A percentile compares a stretch with the other conserved stretches of the same genome.
These are phyloP conservation scores for Starmerella tilneyi DNA, from an alignment of 805 yeast genomes.

Conservation along the genomic window DNA sequence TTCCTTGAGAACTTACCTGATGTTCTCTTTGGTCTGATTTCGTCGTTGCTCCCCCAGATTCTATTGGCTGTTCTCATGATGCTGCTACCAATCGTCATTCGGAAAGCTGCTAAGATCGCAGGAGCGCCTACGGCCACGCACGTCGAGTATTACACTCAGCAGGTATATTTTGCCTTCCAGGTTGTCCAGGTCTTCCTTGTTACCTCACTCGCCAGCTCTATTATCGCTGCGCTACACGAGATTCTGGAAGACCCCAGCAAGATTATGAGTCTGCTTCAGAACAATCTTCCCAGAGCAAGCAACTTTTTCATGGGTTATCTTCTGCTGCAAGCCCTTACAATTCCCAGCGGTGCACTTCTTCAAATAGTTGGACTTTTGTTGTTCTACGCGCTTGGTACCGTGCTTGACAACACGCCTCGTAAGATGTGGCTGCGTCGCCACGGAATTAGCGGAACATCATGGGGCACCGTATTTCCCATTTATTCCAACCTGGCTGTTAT, in stretches of 20 bases:
- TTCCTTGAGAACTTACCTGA: slow-evolving; percentile 69
- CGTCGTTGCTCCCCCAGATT: slow-evolving; percentile 78
- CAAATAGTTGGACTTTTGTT: slow-evolving; percentile 67
- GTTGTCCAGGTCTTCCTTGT: slow-evolving; percentile 83
- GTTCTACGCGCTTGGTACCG: slow-evolving; percentile 55
- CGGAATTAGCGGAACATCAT: slow-evolving; percentile 53
- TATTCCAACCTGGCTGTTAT: slow-evolving; percentile 68
- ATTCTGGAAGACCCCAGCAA: slow-evolving; percentile 53
- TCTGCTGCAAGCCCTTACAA: slow-evolving; percentile 67
- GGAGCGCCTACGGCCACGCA: slow-evolving; percentile 65
- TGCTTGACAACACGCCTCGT: slow-evolving; percentile 82
- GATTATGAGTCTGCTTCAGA: slow-evolving; percentile 67
- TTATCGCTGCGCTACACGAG: slow-evolving; percentile 65
- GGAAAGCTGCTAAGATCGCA: slow-evolving; percentile 59
- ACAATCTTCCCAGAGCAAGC: slow-evolving; percentile 76
- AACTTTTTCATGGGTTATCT: slow-evolving; percentile 82
- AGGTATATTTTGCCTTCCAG: slow-evolving; percentile 83
- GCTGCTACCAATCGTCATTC: slow-evolving; percentile 73
- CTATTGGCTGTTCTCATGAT: slow-evolving; percentile 74
- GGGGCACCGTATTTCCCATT: slow-evolving; percentile 76
- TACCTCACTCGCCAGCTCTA: slow-evolving; percentile 72
- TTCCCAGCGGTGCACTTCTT: slow-evolving; percentile 64
- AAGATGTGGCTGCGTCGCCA: slow-evolving; percentile 75
- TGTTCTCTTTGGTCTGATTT: slow-evolving; percentile 65
- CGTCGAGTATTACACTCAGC: slow-evolving; percentile 72